A percentile compares a stretch with the other conserved stretches of the same genome.
phyloP scores from a whole-genome alignment of 83 land plant genomes.

The Picea abies region DNA sequence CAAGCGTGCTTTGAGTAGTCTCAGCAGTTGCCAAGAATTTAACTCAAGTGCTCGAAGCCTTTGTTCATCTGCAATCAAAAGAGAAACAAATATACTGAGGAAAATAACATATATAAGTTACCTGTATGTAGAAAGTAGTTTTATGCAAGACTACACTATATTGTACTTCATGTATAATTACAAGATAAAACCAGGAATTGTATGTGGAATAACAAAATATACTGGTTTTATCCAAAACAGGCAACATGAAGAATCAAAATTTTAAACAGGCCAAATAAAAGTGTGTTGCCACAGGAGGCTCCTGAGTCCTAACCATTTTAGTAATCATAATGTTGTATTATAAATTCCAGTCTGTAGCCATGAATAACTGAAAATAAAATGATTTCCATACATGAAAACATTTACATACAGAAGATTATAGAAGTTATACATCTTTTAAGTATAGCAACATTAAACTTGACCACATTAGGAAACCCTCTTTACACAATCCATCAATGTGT shows the following conservation, averaged over 20 bases:
- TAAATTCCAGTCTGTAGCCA: not conserved
- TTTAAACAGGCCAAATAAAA: not conserved
- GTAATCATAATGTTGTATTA: not conserved
- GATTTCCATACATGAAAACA: not conserved
- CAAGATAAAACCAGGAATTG: not conserved
- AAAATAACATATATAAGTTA: not conserved
- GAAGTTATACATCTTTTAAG: not conserved
- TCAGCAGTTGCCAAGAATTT: conserved; percentile 87
- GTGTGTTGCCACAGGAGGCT: not conserved
- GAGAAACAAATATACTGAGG: not conserved
- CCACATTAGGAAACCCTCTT: too few species aligned
- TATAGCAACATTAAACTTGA: not conserved
- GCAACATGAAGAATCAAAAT: not conserved
- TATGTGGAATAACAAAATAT: not conserved
- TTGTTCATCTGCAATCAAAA: conserved; percentile 58
- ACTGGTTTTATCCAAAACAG: not conserved
- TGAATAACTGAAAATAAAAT: not conserved
- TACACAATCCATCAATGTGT: too few species aligned
- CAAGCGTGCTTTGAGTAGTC: conserved; percentile 61
- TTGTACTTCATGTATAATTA: not conserved
- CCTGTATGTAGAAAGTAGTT: not conserved
- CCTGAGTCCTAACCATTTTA: too few species aligned
- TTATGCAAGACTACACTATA: not conserved
- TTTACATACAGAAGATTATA: not conserved
- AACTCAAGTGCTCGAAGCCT: conserved; percentile 73